Evolutionary conservation across 108 stramenopile genomes (phyloP), one percentile per base, ranked within the genome.

Genomic region (Cyclostephanos invisitatus): DNA sequence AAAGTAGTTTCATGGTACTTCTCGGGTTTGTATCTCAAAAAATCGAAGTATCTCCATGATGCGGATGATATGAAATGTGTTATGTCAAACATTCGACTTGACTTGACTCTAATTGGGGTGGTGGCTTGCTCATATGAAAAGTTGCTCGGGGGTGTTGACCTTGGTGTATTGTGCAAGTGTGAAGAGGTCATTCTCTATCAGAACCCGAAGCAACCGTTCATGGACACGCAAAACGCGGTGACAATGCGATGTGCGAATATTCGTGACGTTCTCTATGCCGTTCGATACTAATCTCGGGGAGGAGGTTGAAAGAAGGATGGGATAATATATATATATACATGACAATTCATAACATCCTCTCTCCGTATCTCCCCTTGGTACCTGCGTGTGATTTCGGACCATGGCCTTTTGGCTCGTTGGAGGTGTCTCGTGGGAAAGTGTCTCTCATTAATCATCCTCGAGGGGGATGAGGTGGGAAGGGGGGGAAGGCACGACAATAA

Each of bases 251-350:
- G 44, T 14, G 44, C 7, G 7, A 17, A 10, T 38, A 21, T 53
- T 67, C 65, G 65, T 67, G 65, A 67, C 65, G 50, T 64, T n/a
- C n/a, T n/a, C 65, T 67, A 67, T 67, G 51, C 51, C 48, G 2
- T 11, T 11, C 1, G 44, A 15, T 3, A 11, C 40, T 0, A 15
- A 46, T 46, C 15, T 46, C 17, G 12, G 40, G 36, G 7, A 7
- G 40, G 44, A 46, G 14, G 44, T 14, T 32, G 32, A 49, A 49
- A 25, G 9, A 25, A 20, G 53, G 65, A 17, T 51, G 21, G 8
- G 32, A 32, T 4, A 15, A 46, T 46, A 17, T n/a, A n/a, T n/a
- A 67, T 48, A 67, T 67, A 36, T 67, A 67, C 65, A 67, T 67
- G 64, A 36, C 4, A 4, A 38, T 21, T 46, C 49, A 50, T 50